phyloP scores from a whole-genome alignment of 192 early-diverging fungal genomes.

The Gamsiella multidivaricata region DNA sequence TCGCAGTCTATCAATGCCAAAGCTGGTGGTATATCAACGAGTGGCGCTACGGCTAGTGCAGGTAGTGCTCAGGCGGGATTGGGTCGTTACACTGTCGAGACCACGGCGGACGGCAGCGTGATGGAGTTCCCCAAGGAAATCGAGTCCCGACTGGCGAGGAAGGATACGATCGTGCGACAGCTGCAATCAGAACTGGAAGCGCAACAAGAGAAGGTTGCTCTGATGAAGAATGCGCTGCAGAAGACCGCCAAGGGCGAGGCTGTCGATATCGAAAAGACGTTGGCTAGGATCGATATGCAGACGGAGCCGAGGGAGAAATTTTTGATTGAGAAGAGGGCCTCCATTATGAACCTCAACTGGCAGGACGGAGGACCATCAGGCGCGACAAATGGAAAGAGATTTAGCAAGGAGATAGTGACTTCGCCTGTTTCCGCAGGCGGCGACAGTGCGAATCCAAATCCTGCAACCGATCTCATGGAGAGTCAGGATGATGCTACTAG shows the following conservation, averaged over 20 bases:
- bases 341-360: constrained; percentile 22
- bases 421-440: constrained; percentile 1
- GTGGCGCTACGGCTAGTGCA: too few species aligned
- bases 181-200: constrained; percentile 34
- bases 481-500: constrained; percentile 14
- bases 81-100: constrained; percentile 26
- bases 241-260: constrained; percentile 30
- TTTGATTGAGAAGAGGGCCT: constrained; percentile 50
- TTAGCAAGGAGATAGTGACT: constrained; percentile 1
- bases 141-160: constrained; percentile 23
- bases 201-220: constrained; percentile 54
- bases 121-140: constrained; percentile 35
- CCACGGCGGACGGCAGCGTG: constrained; percentile 21
- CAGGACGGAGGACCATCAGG: constrained; percentile 26
- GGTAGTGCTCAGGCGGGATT: constrained; percentile 11
- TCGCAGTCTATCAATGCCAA: constrained; percentile 44
- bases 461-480: background rate
- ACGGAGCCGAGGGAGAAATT: constrained; percentile 22
- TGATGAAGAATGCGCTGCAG: constrained; percentile 44
- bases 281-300: constrained; percentile 53
- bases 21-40: too few species aligned
- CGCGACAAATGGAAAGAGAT: background rate
- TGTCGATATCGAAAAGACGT: constrained; percentile 40
- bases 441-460: background rate
- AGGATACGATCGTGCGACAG: constrained; percentile 44